A percentile compares a stretch with the other conserved stretches of the same genome.
Conservation (phyloP, 2,329 filamentous ascomycete genomes). For the Zasmidium citrigriseum region DNA sequence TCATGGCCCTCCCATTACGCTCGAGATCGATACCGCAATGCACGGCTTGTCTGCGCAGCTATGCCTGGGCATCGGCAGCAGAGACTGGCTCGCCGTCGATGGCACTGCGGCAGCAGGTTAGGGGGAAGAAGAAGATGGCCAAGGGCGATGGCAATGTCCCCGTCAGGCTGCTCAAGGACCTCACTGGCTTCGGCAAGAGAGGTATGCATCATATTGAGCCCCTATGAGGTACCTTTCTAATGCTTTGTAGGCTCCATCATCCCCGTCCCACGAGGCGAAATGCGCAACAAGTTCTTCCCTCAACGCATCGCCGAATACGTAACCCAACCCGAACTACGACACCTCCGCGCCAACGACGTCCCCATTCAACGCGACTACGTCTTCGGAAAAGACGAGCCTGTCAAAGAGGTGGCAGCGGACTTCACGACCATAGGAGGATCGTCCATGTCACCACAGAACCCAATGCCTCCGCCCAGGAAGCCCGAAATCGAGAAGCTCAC, state of each 20-base stretch:
- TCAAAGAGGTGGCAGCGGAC: background rate
- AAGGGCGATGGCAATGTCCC: conserved; percentile 41
- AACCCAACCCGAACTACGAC: conserved; percentile 45
- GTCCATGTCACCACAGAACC: background rate
- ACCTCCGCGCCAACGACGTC: conserved; percentile 47
- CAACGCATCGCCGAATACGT: conserved; percentile 55
- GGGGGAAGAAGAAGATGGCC: conserved; percentile 39
- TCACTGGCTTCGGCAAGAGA: conserved; percentile 53
- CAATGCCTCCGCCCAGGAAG: conserved; percentile 3
- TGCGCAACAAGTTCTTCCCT: conserved; percentile 59
- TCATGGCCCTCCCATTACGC: conserved; percentile 26
- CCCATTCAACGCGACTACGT: conserved; percentile 49
- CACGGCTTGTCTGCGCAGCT: conserved; percentile 31
- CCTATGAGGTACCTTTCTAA: background rate
- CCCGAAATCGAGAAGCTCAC: conserved; percentile 42
- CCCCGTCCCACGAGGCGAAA: conserved; percentile 52
- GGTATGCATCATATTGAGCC: conserved; percentile 36
- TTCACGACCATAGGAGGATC: background rate
- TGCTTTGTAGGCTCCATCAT: conserved; percentile 51
- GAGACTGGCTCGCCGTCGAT: conserved; percentile 11
- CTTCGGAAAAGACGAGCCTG: conserved; percentile 34
- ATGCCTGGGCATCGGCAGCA: conserved; percentile 18
- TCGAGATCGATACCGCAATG: conserved; percentile 29
- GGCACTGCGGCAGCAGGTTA: conserved; percentile 31
- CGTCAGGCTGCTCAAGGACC: conserved; percentile 54